Percentiles rank a stretch among this genome's conserved stretches.
These are phyloP conservation scores for Moesziomyces sp. DNA, from an alignment of 1,284 basidiomycete species.

Conservation along the genomic window DNA sequence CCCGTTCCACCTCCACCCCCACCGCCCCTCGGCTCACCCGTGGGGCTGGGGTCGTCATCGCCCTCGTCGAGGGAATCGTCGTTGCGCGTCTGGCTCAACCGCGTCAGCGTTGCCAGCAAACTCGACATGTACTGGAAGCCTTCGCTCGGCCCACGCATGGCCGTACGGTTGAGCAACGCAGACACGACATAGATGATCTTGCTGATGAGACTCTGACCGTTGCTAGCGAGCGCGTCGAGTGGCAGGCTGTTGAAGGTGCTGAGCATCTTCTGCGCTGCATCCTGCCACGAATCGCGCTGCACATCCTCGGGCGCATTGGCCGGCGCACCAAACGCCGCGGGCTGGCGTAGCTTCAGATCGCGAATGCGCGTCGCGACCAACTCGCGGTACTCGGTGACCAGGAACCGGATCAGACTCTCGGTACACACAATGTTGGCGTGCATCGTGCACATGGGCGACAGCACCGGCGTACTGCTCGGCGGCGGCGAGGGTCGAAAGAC, in stretches of 20 bases:
- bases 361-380: conserved; percentile 20
- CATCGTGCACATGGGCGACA: conserved; percentile 54
- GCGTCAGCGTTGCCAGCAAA: conserved; percentile 30
- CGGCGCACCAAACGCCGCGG: not conserved
- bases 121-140: conserved; percentile 43
- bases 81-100: conserved; percentile 29
- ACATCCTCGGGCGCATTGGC: conserved; percentile 6
- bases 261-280: conserved; percentile 43
- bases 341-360: conserved; percentile 25
- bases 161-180: conserved; percentile 25
- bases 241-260: conserved; percentile 40
- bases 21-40: not conserved
- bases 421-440: conserved; percentile 56
- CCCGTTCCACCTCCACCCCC: not conserved
- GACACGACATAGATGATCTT: conserved; percentile 52
- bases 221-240: conserved; percentile 49
- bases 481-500: conserved; percentile 48
- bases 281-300: conserved; percentile 28
- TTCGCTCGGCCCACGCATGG: conserved; percentile 2
- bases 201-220: conserved; percentile 43
- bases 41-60: not conserved
- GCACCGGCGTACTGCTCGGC: conserved; percentile 19
- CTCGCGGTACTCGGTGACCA: conserved; percentile 50
- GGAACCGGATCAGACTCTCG: conserved; percentile 50
- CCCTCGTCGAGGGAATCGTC: conserved; percentile 22